Conservation (phyloP, 2,329 filamentous ascomycete genomes). For the Fusarium pseudoanthophilum region DNA sequence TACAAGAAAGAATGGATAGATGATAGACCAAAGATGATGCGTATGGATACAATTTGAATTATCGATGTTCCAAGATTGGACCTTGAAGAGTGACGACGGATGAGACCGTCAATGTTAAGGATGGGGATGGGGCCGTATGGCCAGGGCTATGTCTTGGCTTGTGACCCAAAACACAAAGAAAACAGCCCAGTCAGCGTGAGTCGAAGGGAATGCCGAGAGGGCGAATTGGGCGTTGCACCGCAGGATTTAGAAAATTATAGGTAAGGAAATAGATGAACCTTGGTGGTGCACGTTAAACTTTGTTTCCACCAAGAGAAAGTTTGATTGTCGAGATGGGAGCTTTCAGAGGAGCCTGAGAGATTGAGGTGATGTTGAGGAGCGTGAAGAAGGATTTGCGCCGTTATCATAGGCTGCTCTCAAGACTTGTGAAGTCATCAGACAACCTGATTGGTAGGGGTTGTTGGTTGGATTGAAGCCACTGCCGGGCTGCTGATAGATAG, state of each 20-base stretch:
- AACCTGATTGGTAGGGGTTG: slow-evolving; percentile 28
- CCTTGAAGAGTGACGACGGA: slow-evolving; percentile 26
- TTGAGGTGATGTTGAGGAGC: slow-evolving; percentile 19
- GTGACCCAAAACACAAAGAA: slow-evolving; percentile 38
- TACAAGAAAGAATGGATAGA: background rate
- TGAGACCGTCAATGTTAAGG: slow-evolving; percentile 27
- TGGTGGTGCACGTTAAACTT: background rate
- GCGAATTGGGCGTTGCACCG: background rate
- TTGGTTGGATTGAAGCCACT: background rate
- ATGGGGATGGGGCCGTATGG: slow-evolving; percentile 9
- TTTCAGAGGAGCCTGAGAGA: slow-evolving; percentile 17
- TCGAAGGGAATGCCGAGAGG: slow-evolving; percentile 1
- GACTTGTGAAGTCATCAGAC: slow-evolving; percentile 32
- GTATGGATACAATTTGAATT: slow-evolving; percentile 22
- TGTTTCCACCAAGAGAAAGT: slow-evolving; percentile 16
- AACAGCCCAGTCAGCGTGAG: slow-evolving; percentile 17
- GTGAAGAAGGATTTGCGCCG: slow-evolving; percentile 13
- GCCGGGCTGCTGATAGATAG: background rate
- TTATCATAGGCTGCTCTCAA: slow-evolving; percentile 36
- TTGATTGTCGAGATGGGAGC: slow-evolving; percentile 33
- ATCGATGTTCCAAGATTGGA: slow-evolving; percentile 30
- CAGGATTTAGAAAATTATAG: background rate
- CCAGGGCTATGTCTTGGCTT: slow-evolving; percentile 35
- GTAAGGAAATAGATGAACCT: background rate
- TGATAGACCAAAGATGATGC: background rate